phyloP scores from a whole-genome alignment of 2,329 filamentous ascomycete genomes.

The Grosmannia penicillata region DNA sequence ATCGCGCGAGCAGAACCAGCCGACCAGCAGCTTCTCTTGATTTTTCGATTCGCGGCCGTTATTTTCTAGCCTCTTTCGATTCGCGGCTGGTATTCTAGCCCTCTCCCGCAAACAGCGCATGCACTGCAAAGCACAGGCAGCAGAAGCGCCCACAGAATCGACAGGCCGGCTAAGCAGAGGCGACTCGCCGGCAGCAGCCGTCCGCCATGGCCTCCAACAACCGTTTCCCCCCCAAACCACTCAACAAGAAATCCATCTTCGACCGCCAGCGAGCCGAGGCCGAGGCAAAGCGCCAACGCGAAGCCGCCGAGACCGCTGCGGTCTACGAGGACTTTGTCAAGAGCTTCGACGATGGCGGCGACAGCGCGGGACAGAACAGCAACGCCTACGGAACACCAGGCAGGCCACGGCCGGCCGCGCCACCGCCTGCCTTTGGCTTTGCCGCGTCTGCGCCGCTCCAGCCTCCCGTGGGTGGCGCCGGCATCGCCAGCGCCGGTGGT shows the following conservation, averaged over 20 bases:
- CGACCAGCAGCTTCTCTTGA: too few species aligned
- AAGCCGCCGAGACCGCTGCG: constrained; percentile 75
- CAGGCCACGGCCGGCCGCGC: constrained; percentile 30
- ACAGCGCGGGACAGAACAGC: constrained; percentile 37
- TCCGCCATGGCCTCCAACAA: constrained; percentile 12
- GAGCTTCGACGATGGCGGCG: constrained; percentile 51
- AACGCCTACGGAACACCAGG: constrained; percentile 23
- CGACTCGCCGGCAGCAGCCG: too few species aligned
- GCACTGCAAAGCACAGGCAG: too few species aligned
- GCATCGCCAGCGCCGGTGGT: constrained; percentile 15
- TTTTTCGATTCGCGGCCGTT: too few species aligned
- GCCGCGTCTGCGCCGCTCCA: constrained; percentile 15
- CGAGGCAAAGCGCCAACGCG: constrained; percentile 72
- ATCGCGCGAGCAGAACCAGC: too few species aligned
- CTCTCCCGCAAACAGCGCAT: too few species aligned
- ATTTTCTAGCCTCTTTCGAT: too few species aligned
- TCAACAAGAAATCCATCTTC: constrained; percentile 63
- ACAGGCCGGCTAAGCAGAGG: too few species aligned
- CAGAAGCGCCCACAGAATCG: too few species aligned
- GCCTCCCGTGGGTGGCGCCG: constrained; percentile 14
- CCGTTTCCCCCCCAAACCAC: constrained; percentile 20
- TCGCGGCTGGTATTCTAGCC: too few species aligned
- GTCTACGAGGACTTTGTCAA: constrained; percentile 82
- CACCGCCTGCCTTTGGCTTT: constrained; percentile 5
- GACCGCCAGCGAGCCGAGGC: constrained; percentile 81